Percentiles rank a stretch among this genome's conserved stretches.
Conservation (phyloP, 768 basidiomycete genomes). For the Kondoa malvinella region DNA sequence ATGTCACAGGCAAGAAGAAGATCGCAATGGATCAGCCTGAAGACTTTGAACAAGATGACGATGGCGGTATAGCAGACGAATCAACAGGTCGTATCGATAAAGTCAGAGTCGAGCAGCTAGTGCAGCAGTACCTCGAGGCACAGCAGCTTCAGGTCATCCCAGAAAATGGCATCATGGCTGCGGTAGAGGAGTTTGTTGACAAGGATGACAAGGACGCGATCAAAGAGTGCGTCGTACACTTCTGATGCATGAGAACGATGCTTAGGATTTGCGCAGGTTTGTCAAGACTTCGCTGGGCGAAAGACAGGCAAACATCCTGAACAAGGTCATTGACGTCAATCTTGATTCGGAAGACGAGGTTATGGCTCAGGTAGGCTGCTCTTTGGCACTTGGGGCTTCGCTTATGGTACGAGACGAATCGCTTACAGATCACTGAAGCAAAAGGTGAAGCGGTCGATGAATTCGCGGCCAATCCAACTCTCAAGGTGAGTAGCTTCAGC, state of each 20-base stretch:
- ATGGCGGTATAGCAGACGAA: slow-evolving; percentile 52
- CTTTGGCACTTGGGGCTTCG: background rate
- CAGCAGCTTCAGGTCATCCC: slow-evolving; percentile 84
- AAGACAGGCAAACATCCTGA: slow-evolving; percentile 24
- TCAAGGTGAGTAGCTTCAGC: background rate
- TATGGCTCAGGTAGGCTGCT: background rate
- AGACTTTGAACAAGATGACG: slow-evolving; percentile 44
- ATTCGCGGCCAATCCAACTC: slow-evolving; percentile 19
- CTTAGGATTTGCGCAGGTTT: slow-evolving; percentile 26
- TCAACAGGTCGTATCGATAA: slow-evolving; percentile 41
- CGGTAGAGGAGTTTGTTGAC: slow-evolving; percentile 87
- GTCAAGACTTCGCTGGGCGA: slow-evolving; percentile 32
- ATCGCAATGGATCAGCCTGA: slow-evolving; percentile 61
- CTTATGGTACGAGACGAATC: background rate
- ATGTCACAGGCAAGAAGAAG: slow-evolving; percentile 33
- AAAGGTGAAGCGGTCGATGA: slow-evolving; percentile 27
- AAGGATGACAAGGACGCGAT: slow-evolving; percentile 95
- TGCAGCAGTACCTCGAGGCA: slow-evolving; percentile 75
- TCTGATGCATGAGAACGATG: background rate
- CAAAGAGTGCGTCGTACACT: slow-evolving; percentile 3
- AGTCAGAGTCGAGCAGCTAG: slow-evolving; percentile 71
- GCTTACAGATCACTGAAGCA: slow-evolving; percentile 27
- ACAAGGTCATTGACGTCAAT: slow-evolving; percentile 28
- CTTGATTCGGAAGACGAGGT: slow-evolving; percentile 33
- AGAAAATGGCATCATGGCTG: slow-evolving; percentile 78